Percentiles rank a stretch among this genome's conserved stretches.
Evolutionary conservation across 352 stramenopile genomes (phyloP).

Genomic region (Phytopythium kandeliae): DNA sequence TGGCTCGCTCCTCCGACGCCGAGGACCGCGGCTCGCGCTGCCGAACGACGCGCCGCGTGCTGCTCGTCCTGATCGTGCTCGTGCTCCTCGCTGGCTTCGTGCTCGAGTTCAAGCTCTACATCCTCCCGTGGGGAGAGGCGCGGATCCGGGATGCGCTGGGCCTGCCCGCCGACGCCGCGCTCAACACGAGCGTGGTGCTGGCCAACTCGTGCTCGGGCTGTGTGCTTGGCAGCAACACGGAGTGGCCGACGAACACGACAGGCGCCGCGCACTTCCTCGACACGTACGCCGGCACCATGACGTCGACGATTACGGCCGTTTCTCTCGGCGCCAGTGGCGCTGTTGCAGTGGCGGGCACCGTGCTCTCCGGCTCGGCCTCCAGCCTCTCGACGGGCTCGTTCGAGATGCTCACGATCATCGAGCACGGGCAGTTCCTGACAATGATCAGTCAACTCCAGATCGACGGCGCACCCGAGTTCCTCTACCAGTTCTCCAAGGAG

Average conservation of each 20-base stretch:
- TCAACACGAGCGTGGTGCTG: constrained; percentile 40
- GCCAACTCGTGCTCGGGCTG: constrained; percentile 81
- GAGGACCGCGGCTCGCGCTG: constrained; percentile 9
- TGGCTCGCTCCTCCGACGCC: background rate
- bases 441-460: constrained; percentile 82
- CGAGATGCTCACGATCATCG: constrained; percentile 83
- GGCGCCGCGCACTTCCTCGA: constrained; percentile 70
- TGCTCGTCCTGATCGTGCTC: constrained; percentile 53
- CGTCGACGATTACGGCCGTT: constrained; percentile 60
- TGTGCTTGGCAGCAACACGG: constrained; percentile 74
- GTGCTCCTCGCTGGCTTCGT: constrained; percentile 41
- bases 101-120: constrained; percentile 65
- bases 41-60: constrained; percentile 59
- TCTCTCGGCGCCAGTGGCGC: constrained; percentile 35
- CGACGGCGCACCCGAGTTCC: constrained; percentile 63
- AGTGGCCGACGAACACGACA: constrained; percentile 75
- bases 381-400: constrained; percentile 62
- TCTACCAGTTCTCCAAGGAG: constrained; percentile 77
- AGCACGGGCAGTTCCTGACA: constrained; percentile 80
- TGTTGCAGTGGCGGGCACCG: constrained; percentile 32
- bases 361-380: constrained; percentile 67
- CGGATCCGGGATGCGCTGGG: constrained; percentile 50
- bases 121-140: constrained; percentile 68
- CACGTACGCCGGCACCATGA: constrained; percentile 50
- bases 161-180: constrained; percentile 32